phyloP scores from a whole-genome alignment of 345 rosid genomes.

The Aquilaria sinensis region DNA sequence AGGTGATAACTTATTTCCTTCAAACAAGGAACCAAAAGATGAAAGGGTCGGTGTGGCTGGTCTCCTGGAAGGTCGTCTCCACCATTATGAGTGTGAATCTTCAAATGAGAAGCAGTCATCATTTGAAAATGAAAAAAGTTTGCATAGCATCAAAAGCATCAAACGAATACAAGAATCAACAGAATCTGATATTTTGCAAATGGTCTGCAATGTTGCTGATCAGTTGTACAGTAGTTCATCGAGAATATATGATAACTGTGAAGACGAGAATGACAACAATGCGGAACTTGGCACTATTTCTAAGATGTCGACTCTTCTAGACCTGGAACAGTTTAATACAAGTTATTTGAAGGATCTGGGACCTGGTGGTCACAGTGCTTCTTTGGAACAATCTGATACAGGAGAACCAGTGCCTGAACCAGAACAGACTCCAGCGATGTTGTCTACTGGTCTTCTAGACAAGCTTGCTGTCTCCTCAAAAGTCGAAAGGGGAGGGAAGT shows the following conservation, averaged over 20 bases:
- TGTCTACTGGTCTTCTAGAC: conserved; percentile 17
- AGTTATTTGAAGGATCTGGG: conserved; percentile 14
- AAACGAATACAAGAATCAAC: conserved; percentile 23
- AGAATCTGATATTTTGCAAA: conserved; percentile 25
- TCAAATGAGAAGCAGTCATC: conserved; percentile 15
- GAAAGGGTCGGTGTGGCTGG: conserved; percentile 10
- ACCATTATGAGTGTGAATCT: conserved; percentile 10
- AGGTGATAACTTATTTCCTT: conserved; percentile 22
- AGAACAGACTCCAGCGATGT: conserved; percentile 22
- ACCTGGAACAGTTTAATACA: conserved; percentile 23
- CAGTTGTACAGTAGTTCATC: conserved; percentile 24
- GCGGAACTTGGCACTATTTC: conserved; percentile 29
- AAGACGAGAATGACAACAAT: conserved; percentile 19
- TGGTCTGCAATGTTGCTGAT: conserved; percentile 33
- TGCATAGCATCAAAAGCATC: conserved; percentile 28
- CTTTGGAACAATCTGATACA: conserved; percentile 14
- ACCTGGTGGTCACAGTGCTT: conserved; percentile 10
- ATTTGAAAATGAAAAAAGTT: conserved; percentile 28
- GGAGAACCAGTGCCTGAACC: conserved; percentile 14
- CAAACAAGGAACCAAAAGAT: conserved; percentile 15
- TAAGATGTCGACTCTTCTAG: conserved; percentile 33
- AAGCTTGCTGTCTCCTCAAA: conserved; percentile 21
- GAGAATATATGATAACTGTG: conserved; percentile 8
- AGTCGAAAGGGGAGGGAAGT: conserved; percentile 24
- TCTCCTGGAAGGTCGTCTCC: conserved; percentile 2